These are phyloP conservation scores for Hericium coralloides DNA, from an alignment of 768 basidiomycete genomes.

Conservation along the genomic window DNA sequence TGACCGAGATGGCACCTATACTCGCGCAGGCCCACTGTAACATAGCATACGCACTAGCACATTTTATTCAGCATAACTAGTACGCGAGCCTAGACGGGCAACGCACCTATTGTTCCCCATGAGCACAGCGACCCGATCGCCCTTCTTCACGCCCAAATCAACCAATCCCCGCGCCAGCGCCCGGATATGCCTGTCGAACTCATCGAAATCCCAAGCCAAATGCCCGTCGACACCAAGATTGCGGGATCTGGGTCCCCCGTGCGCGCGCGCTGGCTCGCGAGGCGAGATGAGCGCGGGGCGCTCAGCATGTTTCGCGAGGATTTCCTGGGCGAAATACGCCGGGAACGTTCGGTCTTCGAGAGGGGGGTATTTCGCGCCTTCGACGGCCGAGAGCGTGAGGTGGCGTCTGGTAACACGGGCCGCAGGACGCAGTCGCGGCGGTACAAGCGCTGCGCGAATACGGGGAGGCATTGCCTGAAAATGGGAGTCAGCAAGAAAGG, in stretches of 20 bases:
- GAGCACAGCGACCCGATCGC: conserved; percentile 69
- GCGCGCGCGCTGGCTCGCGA: conserved; percentile 44
- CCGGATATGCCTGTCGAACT: conserved; percentile 57
- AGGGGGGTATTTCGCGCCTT: conserved; percentile 48
- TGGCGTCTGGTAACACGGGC: background rate
- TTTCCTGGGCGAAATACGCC: conserved; percentile 47
- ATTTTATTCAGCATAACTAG: background rate
- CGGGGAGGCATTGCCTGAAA: too few relatives aligned
- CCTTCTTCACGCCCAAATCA: conserved; percentile 58
- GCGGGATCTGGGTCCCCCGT: conserved; percentile 50
- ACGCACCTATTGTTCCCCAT: conserved; percentile 85
- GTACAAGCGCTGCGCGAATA: too few relatives aligned
- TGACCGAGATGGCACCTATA: conserved; percentile 75
- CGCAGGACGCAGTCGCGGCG: too few relatives aligned
- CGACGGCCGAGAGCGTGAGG: conserved; percentile 42
- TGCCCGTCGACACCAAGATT: conserved; percentile 37
- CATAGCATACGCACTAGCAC: conserved; percentile 59
- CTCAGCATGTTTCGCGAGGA: conserved; percentile 37
- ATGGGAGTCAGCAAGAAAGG: too few relatives aligned
- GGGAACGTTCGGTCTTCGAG: conserved; percentile 48
- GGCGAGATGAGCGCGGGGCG: conserved; percentile 59
- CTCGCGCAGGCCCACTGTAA: conserved; percentile 81
- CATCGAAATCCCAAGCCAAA: conserved; percentile 66
- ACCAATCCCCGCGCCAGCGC: conserved; percentile 73
- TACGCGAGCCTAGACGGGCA: background rate